Evolutionary conservation across 108 stramenopile genomes (phyloP).

Genomic region (Nitzschia inconspicua): DNA sequence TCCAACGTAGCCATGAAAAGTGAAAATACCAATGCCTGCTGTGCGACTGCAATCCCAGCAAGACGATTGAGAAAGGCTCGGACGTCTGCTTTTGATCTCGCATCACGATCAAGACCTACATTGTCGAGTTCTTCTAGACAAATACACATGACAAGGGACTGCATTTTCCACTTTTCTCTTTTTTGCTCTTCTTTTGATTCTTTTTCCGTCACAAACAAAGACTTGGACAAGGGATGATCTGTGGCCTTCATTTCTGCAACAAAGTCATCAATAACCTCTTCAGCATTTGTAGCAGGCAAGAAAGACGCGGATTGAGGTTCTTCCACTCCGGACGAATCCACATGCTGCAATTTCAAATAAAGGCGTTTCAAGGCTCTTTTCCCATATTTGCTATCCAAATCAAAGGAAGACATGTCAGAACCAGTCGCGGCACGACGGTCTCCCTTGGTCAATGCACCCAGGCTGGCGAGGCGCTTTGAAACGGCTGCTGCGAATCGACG

Average conservation of each 20-base stretch:
- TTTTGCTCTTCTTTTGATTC: too few relatives aligned
- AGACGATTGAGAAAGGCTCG: constrained; percentile 59
- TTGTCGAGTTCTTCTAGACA: constrained; percentile 24
- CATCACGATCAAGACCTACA: constrained; percentile 24
- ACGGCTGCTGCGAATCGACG: constrained; percentile 78
- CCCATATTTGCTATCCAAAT: constrained; percentile 47
- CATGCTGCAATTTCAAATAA: constrained; percentile 13
- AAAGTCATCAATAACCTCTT: constrained; percentile 41
- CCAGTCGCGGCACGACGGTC: constrained; percentile 66
- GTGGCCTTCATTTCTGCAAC: not conserved
- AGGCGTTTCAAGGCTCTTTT: constrained; percentile 31
- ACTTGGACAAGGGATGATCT: not conserved
- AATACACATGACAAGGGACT: constrained; percentile 14
- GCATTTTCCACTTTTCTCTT: constrained; percentile 14
- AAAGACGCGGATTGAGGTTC: not conserved
- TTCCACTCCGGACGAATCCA: constrained; percentile 12
- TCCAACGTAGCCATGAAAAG: constrained; percentile 55
- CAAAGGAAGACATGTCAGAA: constrained; percentile 41
- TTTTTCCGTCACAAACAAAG: not conserved
- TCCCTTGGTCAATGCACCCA: constrained; percentile 84
- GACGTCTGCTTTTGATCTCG: constrained; percentile 31
- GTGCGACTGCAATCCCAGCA: constrained; percentile 45
- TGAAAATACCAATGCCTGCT: constrained; percentile 52
- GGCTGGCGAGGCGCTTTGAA: constrained; percentile 63
- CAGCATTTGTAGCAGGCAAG: constrained; percentile 21